Percentiles rank a stretch among this genome's conserved stretches.
Conservation (phyloP, 768 basidiomycete genomes). For the Pisolithus sp. region DNA sequence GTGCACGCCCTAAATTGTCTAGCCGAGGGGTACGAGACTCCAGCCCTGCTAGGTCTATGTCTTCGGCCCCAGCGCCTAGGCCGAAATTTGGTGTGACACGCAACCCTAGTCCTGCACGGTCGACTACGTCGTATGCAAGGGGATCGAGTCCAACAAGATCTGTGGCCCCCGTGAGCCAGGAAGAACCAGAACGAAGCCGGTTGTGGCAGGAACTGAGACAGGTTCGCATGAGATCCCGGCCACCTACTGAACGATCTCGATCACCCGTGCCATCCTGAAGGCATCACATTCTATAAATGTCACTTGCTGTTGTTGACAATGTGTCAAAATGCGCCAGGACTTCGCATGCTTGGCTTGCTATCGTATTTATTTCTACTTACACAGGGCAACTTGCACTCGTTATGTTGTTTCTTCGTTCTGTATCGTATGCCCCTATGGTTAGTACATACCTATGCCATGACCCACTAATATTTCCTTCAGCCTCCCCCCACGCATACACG, state of each 20-base stretch:
- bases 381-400: not conserved
- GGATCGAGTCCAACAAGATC: slow-evolving; percentile 23
- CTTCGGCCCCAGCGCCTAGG: slow-evolving; percentile 20
- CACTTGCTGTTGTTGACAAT: slow-evolving; percentile 10
- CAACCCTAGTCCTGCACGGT: slow-evolving; percentile 34
- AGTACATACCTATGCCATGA: slow-evolving; percentile 1
- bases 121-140: slow-evolving; percentile 23
- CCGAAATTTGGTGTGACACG: slow-evolving; percentile 33
- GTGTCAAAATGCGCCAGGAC: slow-evolving; percentile 2
- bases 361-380: slow-evolving; percentile 11
- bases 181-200: slow-evolving; percentile 36
- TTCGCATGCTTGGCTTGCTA: not conserved
- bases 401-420: slow-evolving; percentile 4
- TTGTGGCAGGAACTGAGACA: slow-evolving; percentile 53
- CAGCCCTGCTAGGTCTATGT: slow-evolving; percentile 27
- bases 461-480: too few species aligned
- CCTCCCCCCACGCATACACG: too few species aligned
- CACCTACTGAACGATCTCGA: slow-evolving; percentile 38
- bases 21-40: slow-evolving; percentile 20
- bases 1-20: slow-evolving; percentile 22
- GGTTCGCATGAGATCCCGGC: slow-evolving; percentile 40
- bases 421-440: not conserved
- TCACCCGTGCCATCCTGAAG: slow-evolving; percentile 33
- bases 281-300: slow-evolving; percentile 5
- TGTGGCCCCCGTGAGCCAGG: slow-evolving; percentile 25